These are phyloP conservation scores for Melampsora abietis-canadensis DNA, from an alignment of 1,284 basidiomycete species.

Conservation along the genomic window DNA sequence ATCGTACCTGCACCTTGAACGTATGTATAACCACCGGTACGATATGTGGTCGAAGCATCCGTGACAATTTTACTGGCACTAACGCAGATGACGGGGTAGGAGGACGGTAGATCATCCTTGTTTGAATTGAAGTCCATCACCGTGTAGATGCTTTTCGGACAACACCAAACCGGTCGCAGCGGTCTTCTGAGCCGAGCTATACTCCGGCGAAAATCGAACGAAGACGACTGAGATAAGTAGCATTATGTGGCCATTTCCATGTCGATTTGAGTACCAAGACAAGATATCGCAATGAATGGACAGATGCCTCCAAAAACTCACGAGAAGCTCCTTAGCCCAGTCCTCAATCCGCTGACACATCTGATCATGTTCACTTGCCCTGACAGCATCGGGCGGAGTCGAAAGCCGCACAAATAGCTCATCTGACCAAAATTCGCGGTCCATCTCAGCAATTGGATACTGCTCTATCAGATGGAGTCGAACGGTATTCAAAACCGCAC, in stretches of 20 bases:
- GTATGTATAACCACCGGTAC: conserved; percentile 69
- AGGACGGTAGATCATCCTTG: conserved; percentile 50
- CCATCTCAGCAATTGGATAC: conserved; percentile 51
- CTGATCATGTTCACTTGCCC: conserved; percentile 64
- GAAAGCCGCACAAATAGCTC: conserved; percentile 60
- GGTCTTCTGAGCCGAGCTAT: conserved; percentile 57
- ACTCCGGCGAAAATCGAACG: conserved; percentile 50
- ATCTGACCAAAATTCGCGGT: conserved; percentile 46
- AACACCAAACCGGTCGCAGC: conserved; percentile 68
- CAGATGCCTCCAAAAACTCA: conserved; percentile 51
- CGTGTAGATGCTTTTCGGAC: conserved; percentile 59
- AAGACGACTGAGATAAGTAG: conserved; percentile 8
- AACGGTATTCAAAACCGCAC: conserved; percentile 80
- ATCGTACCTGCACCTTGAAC: conserved; percentile 65
- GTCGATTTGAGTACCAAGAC: conserved; percentile 57
- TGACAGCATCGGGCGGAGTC: conserved; percentile 62
- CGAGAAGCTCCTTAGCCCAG: conserved; percentile 66
- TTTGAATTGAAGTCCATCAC: conserved; percentile 53
- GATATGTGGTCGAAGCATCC: conserved; percentile 59
- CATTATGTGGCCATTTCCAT: conserved; percentile 43
- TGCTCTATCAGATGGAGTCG: conserved; percentile 50
- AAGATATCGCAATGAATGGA: not conserved
- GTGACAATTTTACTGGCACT: conserved; percentile 68
- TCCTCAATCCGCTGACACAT: conserved; percentile 64
- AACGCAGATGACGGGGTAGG: conserved; percentile 69